These are phyloP conservation scores for Verticillium alfalfae DNA, from an alignment of 2,329 filamentous ascomycete species.

Conservation along the genomic window DNA sequence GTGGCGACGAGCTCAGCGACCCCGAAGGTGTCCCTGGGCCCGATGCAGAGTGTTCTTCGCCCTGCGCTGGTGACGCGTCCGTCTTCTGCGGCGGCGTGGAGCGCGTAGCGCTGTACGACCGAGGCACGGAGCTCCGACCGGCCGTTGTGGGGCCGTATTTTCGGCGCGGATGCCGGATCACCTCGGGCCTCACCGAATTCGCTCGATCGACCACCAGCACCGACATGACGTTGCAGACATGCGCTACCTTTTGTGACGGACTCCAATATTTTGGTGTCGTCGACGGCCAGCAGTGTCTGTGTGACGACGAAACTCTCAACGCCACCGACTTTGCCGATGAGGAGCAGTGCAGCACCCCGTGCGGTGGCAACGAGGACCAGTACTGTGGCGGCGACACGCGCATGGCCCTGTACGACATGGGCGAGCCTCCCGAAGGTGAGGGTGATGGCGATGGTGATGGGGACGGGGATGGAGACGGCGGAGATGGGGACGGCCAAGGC, in stretches of 20 bases:
- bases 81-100: not conserved
- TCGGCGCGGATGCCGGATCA: not conserved
- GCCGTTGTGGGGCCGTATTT: not conserved
- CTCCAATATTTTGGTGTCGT: constrained; percentile 36
- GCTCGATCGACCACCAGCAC: constrained; percentile 5
- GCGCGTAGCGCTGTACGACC: not conserved
- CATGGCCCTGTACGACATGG: constrained; percentile 23
- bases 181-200: not conserved
- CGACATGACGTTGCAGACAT: constrained; percentile 26
- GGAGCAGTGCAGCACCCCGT: constrained; percentile 25
- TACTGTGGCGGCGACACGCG: constrained; percentile 26
- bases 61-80: not conserved
- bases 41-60: not conserved
- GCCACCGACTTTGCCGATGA: constrained; percentile 19
- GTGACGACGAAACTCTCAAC: constrained; percentile 22
- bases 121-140: not conserved
- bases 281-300: constrained; percentile 32
- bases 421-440: not conserved
- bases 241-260: constrained; percentile 24
- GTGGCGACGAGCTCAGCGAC: constrained; percentile 12
- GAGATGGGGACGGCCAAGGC: not conserved
- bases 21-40: constrained; percentile 2
- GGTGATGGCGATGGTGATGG: not conserved
- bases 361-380: constrained; percentile 22
- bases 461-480: not conserved